Evolutionary conservation across 1,284 basidiomycete genomes (phyloP).

Genomic region (Vanrija pseudolonga): DNA sequence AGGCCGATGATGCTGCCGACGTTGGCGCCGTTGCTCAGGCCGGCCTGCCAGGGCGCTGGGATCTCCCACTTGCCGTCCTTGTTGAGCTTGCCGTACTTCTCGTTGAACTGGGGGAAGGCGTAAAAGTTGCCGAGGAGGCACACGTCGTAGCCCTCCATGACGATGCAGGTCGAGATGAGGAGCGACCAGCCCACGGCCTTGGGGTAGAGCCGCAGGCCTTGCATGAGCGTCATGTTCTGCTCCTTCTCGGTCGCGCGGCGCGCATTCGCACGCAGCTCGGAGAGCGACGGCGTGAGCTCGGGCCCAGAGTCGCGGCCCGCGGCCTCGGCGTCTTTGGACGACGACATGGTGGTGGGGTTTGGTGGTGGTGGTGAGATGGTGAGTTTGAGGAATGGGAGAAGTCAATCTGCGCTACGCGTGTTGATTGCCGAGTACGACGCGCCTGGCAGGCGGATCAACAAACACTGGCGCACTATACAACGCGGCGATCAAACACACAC

Average conservation of each 20-base stretch:
- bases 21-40: slow-evolving; percentile 47
- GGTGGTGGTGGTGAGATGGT: neutral
- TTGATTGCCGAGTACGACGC: too few relatives aligned
- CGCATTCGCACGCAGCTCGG: slow-evolving; percentile 9
- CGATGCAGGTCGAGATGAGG: slow-evolving; percentile 49
- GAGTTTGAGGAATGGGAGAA: neutral
- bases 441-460: too few relatives aligned
- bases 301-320: neutral
- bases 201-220: slow-evolving; percentile 48
- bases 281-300: neutral
- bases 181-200: slow-evolving; percentile 52
- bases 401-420: neutral
- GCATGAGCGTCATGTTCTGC: slow-evolving; percentile 43
- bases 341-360: neutral
- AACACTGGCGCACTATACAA: neutral
- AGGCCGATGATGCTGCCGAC: slow-evolving; percentile 51
- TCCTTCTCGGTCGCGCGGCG: slow-evolving; percentile 36
- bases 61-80: slow-evolving; percentile 47
- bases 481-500: neutral
- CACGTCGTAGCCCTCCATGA: slow-evolving; percentile 52
- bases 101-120: slow-evolving; percentile 44
- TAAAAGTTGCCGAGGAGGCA: slow-evolving; percentile 44
- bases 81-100: slow-evolving; percentile 39
- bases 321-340: neutral
- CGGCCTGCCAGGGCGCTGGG: slow-evolving; percentile 52